Conservation (phyloP, 176 grass and related monocot genomes). For the Oryza brachyantha region DNA sequence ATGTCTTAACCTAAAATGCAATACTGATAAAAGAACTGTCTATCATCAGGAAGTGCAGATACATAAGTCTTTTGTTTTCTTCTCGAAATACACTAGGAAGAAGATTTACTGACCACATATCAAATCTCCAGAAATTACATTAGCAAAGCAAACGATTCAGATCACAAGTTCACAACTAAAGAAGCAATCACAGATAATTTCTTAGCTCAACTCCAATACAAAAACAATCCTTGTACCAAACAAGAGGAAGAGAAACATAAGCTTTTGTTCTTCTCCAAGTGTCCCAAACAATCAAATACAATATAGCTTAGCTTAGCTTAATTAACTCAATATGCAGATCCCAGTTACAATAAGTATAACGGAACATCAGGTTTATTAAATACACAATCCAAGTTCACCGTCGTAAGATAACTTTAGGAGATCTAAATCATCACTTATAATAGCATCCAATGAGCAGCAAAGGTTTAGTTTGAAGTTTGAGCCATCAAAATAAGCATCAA, state of each 20-base stretch:
- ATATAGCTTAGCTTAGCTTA: not conserved
- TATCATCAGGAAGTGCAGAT: not conserved
- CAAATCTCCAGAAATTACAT: not conserved
- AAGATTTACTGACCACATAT: constrained; percentile 1
- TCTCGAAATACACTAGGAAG: constrained; percentile 1
- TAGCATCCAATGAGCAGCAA: not conserved
- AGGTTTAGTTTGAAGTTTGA: not conserved
- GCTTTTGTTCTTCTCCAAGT: constrained; percentile 14
- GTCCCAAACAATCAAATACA: not conserved
- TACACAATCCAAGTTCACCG: not conserved
- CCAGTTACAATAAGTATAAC: constrained; percentile 9
- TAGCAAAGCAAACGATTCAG: not conserved
- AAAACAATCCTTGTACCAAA: constrained; percentile 13
- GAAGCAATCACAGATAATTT: constrained; percentile 6
- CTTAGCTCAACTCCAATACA: not conserved
- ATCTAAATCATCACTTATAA: not conserved
- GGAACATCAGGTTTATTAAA: not conserved
- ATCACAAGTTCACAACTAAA: not conserved
- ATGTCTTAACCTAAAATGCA: constrained; percentile 7
- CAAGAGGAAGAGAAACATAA: constrained; percentile 4
- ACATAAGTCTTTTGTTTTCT: not conserved
- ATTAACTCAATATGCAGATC: not conserved
- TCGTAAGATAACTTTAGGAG: not conserved
- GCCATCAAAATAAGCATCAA: not conserved
- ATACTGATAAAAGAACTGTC: constrained; percentile 5